phyloP scores from a whole-genome alignment of 768 basidiomycete species.

The Rhodotorula paludigena region DNA sequence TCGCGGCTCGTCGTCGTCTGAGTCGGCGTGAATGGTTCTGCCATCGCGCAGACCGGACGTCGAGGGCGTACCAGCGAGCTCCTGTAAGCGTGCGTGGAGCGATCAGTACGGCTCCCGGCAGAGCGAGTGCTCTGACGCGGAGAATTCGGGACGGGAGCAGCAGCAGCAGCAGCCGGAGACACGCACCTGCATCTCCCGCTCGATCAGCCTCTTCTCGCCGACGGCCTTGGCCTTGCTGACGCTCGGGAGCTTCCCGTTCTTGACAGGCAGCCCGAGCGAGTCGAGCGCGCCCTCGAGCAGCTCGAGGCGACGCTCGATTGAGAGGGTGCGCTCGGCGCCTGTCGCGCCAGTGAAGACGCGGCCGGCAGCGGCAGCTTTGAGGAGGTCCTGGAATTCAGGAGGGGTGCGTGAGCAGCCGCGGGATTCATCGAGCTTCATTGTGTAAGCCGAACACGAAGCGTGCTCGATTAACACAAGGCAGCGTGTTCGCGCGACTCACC shows the following conservation, averaged over 20 bases:
- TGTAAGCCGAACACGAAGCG: background rate
- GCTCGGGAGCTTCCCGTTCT: conserved; percentile 3
- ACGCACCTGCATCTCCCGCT: conserved; percentile 13
- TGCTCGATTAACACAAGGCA: too few relatives aligned
- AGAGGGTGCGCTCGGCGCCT: conserved; percentile 18
- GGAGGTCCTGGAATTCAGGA: conserved; percentile 1
- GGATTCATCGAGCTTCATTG: background rate
- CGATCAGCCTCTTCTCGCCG: conserved; percentile 5
- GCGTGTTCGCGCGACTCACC: background rate
- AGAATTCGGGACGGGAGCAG: background rate
- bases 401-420: background rate
- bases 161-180: background rate
- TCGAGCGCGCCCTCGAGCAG: conserved; percentile 5
- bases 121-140: background rate
- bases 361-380: background rate
- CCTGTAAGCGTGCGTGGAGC: background rate
- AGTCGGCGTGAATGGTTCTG: background rate
- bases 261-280: background rate
- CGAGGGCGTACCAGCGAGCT: background rate
- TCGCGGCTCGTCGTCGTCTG: background rate
- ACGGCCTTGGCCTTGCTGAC: conserved; percentile 4
- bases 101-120: background rate
- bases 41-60: conserved; percentile 20
- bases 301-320: conserved; percentile 6
- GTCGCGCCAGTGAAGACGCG: conserved; percentile 18